Percentiles rank a stretch among this genome's conserved stretches.
Evolutionary conservation across 176 grass and related monocot genomes (phyloP).

Genomic region (Triticum dicoccoides): DNA sequence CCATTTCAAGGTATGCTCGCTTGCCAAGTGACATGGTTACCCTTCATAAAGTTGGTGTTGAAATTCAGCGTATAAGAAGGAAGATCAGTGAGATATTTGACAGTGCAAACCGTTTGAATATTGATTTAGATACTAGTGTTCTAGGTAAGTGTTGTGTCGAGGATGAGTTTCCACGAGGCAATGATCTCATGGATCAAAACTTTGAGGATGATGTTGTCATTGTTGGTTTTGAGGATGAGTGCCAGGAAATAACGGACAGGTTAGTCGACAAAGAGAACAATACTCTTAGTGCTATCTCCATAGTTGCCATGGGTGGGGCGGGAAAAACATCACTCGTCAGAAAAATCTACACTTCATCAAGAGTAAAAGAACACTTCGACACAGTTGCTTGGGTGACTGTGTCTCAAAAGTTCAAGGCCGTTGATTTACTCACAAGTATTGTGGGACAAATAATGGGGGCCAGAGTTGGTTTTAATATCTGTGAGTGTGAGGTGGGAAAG

Average conservation of each 20-base stretch:
- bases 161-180: neutral
- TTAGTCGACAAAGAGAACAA: neutral
- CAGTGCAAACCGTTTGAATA: neutral
- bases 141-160: neutral
- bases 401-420: neutral
- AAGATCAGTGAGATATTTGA: neutral
- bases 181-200: neutral
- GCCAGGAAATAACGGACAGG: neutral
- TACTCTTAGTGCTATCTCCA: neutral
- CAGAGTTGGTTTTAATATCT: neutral
- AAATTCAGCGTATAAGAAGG: neutral
- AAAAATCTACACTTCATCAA: neutral
- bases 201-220: neutral
- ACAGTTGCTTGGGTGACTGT: neutral
- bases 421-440: neutral
- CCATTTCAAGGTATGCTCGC: slow-evolving; percentile 13
- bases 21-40: neutral
- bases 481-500: neutral
- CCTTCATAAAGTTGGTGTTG: neutral
- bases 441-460: neutral
- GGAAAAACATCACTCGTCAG: neutral
- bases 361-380: neutral
- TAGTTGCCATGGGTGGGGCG: neutral
- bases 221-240: slow-evolving; percentile 9
- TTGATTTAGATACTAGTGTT: neutral